Evolutionary conservation across 2,329 filamentous ascomycete species (phyloP).

Genomic region (Paracamarosporium sp.): DNA sequence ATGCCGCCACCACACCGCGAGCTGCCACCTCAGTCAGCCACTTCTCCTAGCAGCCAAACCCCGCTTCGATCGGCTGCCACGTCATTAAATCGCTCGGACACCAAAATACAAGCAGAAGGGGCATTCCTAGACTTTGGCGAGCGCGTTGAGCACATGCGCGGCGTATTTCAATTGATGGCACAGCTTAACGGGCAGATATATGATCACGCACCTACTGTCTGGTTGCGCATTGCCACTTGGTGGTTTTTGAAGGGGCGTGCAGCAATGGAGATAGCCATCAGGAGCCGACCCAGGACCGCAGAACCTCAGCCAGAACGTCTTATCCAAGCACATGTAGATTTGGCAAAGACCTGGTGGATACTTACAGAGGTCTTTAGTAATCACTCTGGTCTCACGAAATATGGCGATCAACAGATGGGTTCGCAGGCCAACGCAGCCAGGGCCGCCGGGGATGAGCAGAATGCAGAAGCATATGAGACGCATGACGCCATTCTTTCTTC

Average conservation of each 20-base stretch:
- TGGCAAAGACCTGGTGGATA: conserved; percentile 90
- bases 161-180: conserved; percentile 78
- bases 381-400: conserved; percentile 39
- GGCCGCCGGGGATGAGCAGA: conserved; percentile 52
- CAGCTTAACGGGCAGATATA: conserved; percentile 73
- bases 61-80: conserved; percentile 20
- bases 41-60: conserved; percentile 16
- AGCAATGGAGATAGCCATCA: conserved; percentile 74
- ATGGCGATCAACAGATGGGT: conserved; percentile 30
- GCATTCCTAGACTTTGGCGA: conserved; percentile 73
- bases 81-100: conserved; percentile 38
- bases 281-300: conserved; percentile 65
- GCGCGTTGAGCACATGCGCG: conserved; percentile 75
- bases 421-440: conserved; percentile 21
- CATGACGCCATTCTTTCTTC: conserved; percentile 67
- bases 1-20: conserved; percentile 18
- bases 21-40: conserved; percentile 10
- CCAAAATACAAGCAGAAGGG: conserved; percentile 37
- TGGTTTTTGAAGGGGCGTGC: conserved; percentile 87
- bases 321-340: conserved; percentile 82
- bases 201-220: conserved; percentile 68
- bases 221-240: conserved; percentile 79
- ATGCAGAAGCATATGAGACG: conserved; percentile 56
- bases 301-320: conserved; percentile 57
- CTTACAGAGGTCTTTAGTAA: conserved; percentile 49